Base-by-base conservation (phyloP, 495 filamentous ascomycete genomes). In the Xylaria telfairii region DNA sequence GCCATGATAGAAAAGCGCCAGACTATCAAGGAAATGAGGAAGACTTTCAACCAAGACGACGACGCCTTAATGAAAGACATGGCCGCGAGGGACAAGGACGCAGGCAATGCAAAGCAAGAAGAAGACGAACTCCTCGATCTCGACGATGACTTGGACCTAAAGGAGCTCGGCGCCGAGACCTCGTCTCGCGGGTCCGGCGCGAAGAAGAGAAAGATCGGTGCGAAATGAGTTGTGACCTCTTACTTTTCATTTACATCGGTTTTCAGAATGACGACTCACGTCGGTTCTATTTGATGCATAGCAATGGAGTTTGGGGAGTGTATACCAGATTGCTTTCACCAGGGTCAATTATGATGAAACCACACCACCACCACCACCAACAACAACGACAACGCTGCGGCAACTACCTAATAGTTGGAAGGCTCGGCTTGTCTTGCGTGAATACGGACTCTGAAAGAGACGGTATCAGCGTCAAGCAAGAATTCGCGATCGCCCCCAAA, bases 1-100 rank as follows among this genome's bases (percentile, higher is more conserved):
- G 94, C 97, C 79, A 84, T 96, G 72, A 81, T 98, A 64, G 89
- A 89, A 72, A 93, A 92, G 87, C 91, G 95, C 70, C 89, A 90
- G 75, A 88, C 90, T 67, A 87, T 97, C 54, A 93, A 93, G 77
- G 86, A 90, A 71, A 88, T 91, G n/a, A 83, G 92, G 17, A 92
- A 91, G 79, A 86, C 87, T 17, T 89, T 95, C 67, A 77, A 77
- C 39, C 79, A 83, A 65, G 74, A 76, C 28, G 83, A 86, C 56
- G 81, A 81, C 21, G 78, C 80, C 67, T 60, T 85, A 4, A 79
- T 79, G 65, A 81, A 74, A 66, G 72, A 77, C 42, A 69, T 71
- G 65, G 76, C 66, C 3, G 65, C 54, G 13, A 69, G 65, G 30
- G 65, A 63, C 24, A 60, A 69, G 41, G 71, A 65, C 15, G 44